Evolutionary conservation across 2,329 filamentous ascomycete genomes (phyloP).

Genomic region (Parastagonospora avenae): DNA sequence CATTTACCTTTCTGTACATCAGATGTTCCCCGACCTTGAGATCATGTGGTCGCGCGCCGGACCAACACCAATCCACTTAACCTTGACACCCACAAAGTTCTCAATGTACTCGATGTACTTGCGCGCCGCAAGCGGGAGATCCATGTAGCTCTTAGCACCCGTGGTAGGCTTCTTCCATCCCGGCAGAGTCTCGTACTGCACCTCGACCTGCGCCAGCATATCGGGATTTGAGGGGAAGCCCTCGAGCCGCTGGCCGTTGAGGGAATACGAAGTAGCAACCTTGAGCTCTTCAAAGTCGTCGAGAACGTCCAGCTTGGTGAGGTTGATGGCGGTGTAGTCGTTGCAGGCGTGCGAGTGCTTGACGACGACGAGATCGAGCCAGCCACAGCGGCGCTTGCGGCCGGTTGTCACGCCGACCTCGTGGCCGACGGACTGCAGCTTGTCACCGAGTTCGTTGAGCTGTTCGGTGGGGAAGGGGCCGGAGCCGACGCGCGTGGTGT

Average conservation of each 20-base stretch:
- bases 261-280: constrained; percentile 71
- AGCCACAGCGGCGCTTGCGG: constrained; percentile 65
- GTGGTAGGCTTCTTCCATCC: constrained; percentile 73
- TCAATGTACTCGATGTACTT: constrained; percentile 73
- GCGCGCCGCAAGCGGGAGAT: constrained; percentile 67
- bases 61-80: constrained; percentile 71
- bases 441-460: constrained; percentile 61
- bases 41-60: constrained; percentile 70
- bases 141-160: constrained; percentile 63
- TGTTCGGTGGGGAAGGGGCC: constrained; percentile 74
- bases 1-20: too few relatives aligned
- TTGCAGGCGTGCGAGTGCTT: constrained; percentile 70
- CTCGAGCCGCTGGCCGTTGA: constrained; percentile 61
- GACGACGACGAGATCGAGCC: constrained; percentile 71
- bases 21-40: constrained; percentile 38
- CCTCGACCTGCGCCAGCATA: constrained; percentile 63
- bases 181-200: constrained; percentile 70
- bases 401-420: constrained; percentile 65
- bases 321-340: constrained; percentile 68
- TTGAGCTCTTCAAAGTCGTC: constrained; percentile 78
- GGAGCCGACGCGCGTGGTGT: constrained; percentile 64
- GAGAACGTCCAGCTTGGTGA: constrained; percentile 72
- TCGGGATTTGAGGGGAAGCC: constrained; percentile 70
- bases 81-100: constrained; percentile 65
- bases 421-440: constrained; percentile 60